Percentiles rank a stretch among this genome's conserved stretches.
These are phyloP conservation scores for Posidonia australis DNA, from an alignment of 106 monocot species.

Conservation along the genomic window DNA sequence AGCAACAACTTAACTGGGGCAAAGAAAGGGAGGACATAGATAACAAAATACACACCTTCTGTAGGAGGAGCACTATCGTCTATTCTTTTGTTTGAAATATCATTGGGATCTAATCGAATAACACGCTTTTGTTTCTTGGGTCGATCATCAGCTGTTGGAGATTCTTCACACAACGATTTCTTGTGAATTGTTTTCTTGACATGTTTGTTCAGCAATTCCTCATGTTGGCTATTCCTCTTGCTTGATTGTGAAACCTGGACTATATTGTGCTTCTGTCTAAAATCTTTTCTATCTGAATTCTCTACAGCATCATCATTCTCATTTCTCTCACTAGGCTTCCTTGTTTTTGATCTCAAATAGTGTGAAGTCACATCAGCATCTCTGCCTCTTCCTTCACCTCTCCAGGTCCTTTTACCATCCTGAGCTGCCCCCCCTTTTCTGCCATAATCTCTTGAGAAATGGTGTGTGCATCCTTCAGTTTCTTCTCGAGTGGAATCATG, in stretches of 20 bases:
- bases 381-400: neutral
- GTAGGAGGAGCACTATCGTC: conserved; percentile 25
- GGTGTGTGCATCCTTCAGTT: neutral
- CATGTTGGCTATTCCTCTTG: conserved; percentile 8
- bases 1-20: neutral
- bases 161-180: conserved; percentile 20
- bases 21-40: neutral
- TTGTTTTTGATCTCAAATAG: conserved; percentile 9
- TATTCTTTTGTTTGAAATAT: conserved; percentile 65
- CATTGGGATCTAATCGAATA: conserved; percentile 61
- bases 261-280: neutral
- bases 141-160: conserved; percentile 16
- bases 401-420: neutral
- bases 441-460: neutral
- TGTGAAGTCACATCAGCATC: conserved; percentile 1
- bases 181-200: conserved; percentile 40
- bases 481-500: neutral
- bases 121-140: conserved; percentile 44
- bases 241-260: conserved; percentile 3
- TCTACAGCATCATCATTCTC: neutral
- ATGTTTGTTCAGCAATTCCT: conserved; percentile 27
- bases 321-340: neutral
- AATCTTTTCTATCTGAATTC: conserved; percentile 4
- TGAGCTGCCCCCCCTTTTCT: neutral
- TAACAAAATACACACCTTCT: neutral